These are phyloP conservation scores for Echinosophora koreensis DNA, from an alignment of 306 rosid species.

Conservation along the genomic window DNA sequence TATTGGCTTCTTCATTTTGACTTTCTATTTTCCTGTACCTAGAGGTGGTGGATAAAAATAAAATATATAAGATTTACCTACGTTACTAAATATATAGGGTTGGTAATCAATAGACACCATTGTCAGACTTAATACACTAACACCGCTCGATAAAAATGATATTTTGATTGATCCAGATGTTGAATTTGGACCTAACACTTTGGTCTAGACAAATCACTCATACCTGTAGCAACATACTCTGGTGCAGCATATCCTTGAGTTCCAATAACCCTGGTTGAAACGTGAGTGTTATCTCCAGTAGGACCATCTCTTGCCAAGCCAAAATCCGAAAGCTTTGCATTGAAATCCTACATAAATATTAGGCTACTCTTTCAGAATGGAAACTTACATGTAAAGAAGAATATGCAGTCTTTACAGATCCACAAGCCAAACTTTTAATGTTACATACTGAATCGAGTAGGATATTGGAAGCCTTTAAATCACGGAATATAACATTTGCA, in stretches of 20 bases:
- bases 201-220: conserved; percentile 24
- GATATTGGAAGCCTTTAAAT: conserved; percentile 91
- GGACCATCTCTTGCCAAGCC: conserved; percentile 98
- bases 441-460: conserved; percentile 84
- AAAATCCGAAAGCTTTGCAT: conserved; percentile 87
- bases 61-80: background rate
- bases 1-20: background rate
- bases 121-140: background rate
- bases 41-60: background rate
- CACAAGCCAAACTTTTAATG: conserved; percentile 25
- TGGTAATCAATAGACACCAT: background rate
- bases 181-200: conserved; percentile 15
- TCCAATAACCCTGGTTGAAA: conserved; percentile 89
- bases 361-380: conserved; percentile 41
- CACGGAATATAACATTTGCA: conserved; percentile 86
- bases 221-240: conserved; percentile 95
- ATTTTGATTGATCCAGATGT: background rate
- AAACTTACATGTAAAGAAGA: conserved; percentile 15
- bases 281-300: conserved; percentile 94
- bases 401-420: background rate
- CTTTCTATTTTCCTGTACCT: background rate
- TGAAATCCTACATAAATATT: conserved; percentile 73
- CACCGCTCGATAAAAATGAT: background rate
- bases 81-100: background rate
- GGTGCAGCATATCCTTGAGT: conserved; percentile 98